Evolutionary conservation across 495 filamentous ascomycete species (phyloP).

Genomic region (Ascodesmis nigricans): DNA sequence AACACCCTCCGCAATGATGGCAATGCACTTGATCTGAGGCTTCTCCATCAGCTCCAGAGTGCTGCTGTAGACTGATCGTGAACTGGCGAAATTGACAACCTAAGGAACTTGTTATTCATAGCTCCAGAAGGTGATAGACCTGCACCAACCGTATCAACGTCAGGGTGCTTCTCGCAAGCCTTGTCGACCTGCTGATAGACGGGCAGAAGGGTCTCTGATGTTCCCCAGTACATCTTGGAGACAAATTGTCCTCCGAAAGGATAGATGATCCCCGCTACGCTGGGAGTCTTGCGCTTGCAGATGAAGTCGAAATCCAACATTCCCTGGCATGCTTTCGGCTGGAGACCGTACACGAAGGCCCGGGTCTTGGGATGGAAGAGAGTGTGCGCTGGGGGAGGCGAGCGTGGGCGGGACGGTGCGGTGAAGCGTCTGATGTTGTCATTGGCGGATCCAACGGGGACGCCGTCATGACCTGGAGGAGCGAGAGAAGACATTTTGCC

Average conservation of each 20-base stretch:
- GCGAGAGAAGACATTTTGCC: slow-evolving; percentile 22
- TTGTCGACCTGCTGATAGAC: slow-evolving; percentile 91
- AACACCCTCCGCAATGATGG: slow-evolving; percentile 98
- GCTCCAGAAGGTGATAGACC: no score
- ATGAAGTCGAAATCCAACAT: slow-evolving; percentile 99
- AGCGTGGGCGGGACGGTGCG: slow-evolving; percentile 76
- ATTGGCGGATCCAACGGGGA: slow-evolving; percentile 63
- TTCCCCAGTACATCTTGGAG: slow-evolving; percentile 99
- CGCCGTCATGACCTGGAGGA: slow-evolving; percentile 17
- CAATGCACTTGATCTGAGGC: slow-evolving; percentile 92
- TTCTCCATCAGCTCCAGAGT: slow-evolving; percentile 96
- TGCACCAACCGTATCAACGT: slow-evolving; percentile 52
- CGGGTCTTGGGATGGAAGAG: slow-evolving; percentile 97
- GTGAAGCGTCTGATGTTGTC: slow-evolving; percentile 96
- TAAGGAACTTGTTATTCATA: no score
- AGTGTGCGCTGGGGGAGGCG: slow-evolving; percentile 58
- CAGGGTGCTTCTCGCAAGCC: slow-evolving; percentile 88
- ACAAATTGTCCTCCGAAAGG: slow-evolving; percentile 99
- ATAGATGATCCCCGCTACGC: slow-evolving; percentile 98
- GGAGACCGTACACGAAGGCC: slow-evolving; percentile 98
- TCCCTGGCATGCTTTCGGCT: slow-evolving; percentile 93
- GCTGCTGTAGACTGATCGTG: slow-evolving; percentile 89
- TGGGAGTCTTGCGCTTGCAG: slow-evolving; percentile 91
- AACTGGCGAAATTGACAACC: slow-evolving; percentile 98
- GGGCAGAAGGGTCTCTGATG: slow-evolving; percentile 93